Conservation (phyloP, 2,329 filamentous ascomycete species). For the Colletotrichum echinochloae region DNA sequence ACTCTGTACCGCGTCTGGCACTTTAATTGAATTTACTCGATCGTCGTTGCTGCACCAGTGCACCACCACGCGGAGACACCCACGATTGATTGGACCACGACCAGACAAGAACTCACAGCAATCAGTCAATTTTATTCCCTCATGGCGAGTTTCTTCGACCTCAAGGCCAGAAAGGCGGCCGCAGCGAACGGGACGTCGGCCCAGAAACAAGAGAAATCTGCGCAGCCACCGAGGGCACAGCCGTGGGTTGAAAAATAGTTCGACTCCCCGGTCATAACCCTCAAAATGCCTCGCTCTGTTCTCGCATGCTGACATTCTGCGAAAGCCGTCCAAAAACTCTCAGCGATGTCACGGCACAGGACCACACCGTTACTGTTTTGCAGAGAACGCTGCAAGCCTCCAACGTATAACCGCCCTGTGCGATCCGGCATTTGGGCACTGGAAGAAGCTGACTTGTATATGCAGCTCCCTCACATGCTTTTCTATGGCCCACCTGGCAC, state of each 20-base stretch:
- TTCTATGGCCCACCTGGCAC: conserved; percentile 98
- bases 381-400: conserved; percentile 93
- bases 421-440: background rate
- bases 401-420: conserved; percentile 70
- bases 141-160: conserved; percentile 95
- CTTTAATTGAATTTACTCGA: conserved; percentile 37
- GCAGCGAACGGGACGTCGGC: conserved; percentile 72
- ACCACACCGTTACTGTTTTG: conserved; percentile 94
- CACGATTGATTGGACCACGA: background rate
- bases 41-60: conserved; percentile 3
- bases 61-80: conserved; percentile 1
- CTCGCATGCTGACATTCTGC: conserved; percentile 45
- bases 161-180: conserved; percentile 88
- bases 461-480: conserved; percentile 93
- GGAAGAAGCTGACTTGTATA: conserved; percentile 18
- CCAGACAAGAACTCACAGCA: background rate
- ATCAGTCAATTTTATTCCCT: background rate
- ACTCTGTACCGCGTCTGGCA: conserved; percentile 26
- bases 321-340: conserved; percentile 90
- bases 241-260: conserved; percentile 99
- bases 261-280: conserved; percentile 44
- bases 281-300: background rate
- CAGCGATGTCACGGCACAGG: conserved; percentile 95
- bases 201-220: conserved; percentile 72
- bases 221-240: conserved; percentile 75